Conservation (phyloP, 2,329 filamentous ascomycete species). For the Aspergillus terreus region DNA sequence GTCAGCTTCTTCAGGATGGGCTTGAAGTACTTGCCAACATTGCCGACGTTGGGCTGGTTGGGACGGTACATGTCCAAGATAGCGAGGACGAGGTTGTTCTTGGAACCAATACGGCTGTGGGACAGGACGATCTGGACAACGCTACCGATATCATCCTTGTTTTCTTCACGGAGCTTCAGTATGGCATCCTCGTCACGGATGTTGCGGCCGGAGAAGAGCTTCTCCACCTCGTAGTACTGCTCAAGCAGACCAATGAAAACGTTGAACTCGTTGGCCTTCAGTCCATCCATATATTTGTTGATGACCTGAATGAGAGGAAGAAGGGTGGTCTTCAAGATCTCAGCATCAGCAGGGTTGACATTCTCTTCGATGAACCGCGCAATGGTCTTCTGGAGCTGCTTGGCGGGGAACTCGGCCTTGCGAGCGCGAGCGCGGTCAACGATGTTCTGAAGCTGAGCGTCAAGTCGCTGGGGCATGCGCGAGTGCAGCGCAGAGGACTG, state of each 20-base stretch:
- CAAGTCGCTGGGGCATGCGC: slow-evolving; percentile 93
- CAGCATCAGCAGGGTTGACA: slow-evolving; percentile 67
- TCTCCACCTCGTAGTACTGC: slow-evolving; percentile 78
- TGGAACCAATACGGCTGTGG: slow-evolving; percentile 85
- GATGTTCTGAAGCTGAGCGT: slow-evolving; percentile 74
- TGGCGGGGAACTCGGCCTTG: slow-evolving; percentile 85
- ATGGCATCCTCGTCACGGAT: slow-evolving; percentile 91
- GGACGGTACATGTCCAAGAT: slow-evolving; percentile 92
- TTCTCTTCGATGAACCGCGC: slow-evolving; percentile 87
- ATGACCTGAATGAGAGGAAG: slow-evolving; percentile 75
- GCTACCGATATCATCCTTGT: slow-evolving; percentile 84
- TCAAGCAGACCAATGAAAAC: slow-evolving; percentile 77
- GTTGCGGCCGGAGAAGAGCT: slow-evolving; percentile 78
- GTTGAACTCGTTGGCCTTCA: slow-evolving; percentile 84
- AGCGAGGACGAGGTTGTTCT: slow-evolving; percentile 89
- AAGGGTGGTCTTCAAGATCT: slow-evolving; percentile 68
- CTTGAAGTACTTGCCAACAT: slow-evolving; percentile 83
- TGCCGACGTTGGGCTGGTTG: slow-evolving; percentile 86
- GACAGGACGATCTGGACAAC: slow-evolving; percentile 89
- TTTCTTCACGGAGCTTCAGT: slow-evolving; percentile 87
- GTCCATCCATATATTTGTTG: slow-evolving; percentile 75
- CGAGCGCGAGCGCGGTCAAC: slow-evolving; percentile 78
- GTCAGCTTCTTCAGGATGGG: slow-evolving; percentile 78
- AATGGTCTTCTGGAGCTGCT: slow-evolving; percentile 78
- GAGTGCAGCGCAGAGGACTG: slow-evolving; percentile 96